Evolutionary conservation across 495 filamentous ascomycete genomes (phyloP).

Genomic region (Amphirosellinia nigrospora): DNA sequence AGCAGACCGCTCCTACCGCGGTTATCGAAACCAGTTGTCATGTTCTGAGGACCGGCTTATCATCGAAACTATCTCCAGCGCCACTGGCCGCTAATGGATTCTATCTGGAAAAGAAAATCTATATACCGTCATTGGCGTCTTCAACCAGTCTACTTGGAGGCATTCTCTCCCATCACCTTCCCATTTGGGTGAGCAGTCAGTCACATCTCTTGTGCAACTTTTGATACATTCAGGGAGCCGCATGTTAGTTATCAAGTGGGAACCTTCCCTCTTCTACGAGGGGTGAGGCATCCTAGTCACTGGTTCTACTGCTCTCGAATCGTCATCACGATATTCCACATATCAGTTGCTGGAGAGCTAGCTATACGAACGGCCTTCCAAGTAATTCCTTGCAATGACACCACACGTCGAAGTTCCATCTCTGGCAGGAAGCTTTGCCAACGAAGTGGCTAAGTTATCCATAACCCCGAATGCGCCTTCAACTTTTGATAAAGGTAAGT

Average conservation of each 20-base stretch:
- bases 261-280: not conserved
- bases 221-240: constrained; percentile 1
- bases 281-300: not conserved
- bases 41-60: constrained; percentile 5
- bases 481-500: not conserved
- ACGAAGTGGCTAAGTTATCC: not conserved
- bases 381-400: not conserved
- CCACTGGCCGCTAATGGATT: not conserved
- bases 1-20: constrained; percentile 15
- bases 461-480: not conserved
- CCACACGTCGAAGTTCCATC: constrained; percentile 3
- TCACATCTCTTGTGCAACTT: not conserved
- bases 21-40: not conserved
- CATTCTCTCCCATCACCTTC: constrained; percentile 1
- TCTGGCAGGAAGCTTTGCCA: not conserved
- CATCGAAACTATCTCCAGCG: constrained; percentile 2
- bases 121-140: not conserved
- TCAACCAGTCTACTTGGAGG: not conserved
- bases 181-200: not conserved
- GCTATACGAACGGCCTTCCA: not conserved
- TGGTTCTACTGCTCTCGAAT: not conserved
- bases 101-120: not conserved
- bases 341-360: not conserved
- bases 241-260: not conserved
- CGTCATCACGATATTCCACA: not conserved